Evolutionary conservation across 2,329 filamentous ascomycete genomes (phyloP), one percentile per base, ranked within the genome.

Genomic region (Sclerotinia borealis): DNA sequence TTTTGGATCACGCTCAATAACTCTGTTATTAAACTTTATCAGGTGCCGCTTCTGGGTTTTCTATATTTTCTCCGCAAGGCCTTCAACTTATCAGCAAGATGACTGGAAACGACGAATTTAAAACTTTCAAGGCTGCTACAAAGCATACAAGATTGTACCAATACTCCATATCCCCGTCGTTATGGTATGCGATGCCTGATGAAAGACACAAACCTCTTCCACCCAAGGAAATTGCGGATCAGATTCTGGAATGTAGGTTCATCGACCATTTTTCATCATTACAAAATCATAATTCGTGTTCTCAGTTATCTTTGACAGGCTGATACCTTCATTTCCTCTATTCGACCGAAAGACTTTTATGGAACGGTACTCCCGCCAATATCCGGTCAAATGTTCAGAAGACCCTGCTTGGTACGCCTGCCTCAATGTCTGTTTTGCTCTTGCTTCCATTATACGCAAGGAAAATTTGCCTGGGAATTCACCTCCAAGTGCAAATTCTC

Each of bases 11-110:
- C 31, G 43, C 29, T 36, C 10, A 41, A 39, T 36, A 3, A 45
- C 55, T n/a, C 25, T 29, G 39, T 51, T 55, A 36, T 64, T 56
- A 54, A 36, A 63, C 13, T 22, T 64, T 10, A 39, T 47, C 52
- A 70, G 69, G 69, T 43, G 65, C 59, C 29, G 61, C 70, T 17
- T 72, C 70, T 56, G 68, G 69, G 4, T 70, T 69, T 62, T 69
- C 68, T 36, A 58, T 72, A 51, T 66, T 72, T 55, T 70, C 70
- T 27, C 68, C 69, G 25, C 64, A 68, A 52, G 69, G 69, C 41
- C 55, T 72, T 41, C 67, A 60, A 25, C 68, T 67, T 59, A 70
- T 72, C 43, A 47, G 29, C n/a, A 48, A n/a, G 22, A 34, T 62
- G 17, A 56, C 31, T n/a, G 60, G 50, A 17, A 31, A 62, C 13